Evolutionary conservation across 352 stramenopile genomes (phyloP).

Genomic region (Globisporangium nunn): DNA sequence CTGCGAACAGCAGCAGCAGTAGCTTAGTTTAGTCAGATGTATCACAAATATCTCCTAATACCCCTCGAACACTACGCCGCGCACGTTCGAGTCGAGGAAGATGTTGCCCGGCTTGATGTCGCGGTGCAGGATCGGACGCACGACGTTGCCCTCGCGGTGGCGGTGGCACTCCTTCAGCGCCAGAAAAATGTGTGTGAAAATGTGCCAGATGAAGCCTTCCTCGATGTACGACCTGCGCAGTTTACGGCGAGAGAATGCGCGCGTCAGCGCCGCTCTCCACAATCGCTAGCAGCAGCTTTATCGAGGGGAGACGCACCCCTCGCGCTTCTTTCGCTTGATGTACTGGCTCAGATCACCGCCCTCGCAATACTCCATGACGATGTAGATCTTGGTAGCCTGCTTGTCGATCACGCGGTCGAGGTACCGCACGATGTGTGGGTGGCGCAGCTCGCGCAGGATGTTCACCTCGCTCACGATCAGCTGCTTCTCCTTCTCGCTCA

Average conservation of each 20-base stretch:
- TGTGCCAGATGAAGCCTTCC: slow-evolving; percentile 91
- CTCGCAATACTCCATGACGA: slow-evolving; percentile 93
- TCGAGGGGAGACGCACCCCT: slow-evolving; percentile 40
- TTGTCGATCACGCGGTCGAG: slow-evolving; percentile 93
- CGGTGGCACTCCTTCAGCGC: slow-evolving; percentile 89
- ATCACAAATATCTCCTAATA: too few relatives aligned
- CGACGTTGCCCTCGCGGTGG: slow-evolving; percentile 71
- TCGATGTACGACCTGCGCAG: slow-evolving; percentile 79
- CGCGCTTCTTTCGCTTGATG: slow-evolving; percentile 87
- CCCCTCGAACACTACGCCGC: background rate
- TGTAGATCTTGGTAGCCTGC: slow-evolving; percentile 89
- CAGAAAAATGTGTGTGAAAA: slow-evolving; percentile 90
- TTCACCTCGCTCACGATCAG: slow-evolving; percentile 93
- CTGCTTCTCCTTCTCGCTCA: slow-evolving; percentile 93
- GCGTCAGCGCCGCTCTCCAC: background rate
- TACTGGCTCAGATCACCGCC: slow-evolving; percentile 86
- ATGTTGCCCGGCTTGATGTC: slow-evolving; percentile 93
- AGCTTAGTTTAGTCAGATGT: slow-evolving; percentile 2
- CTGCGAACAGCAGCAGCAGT: slow-evolving; percentile 16
- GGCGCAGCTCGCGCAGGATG: slow-evolving; percentile 89
- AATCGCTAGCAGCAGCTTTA: too few relatives aligned
- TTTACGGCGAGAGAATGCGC: background rate
- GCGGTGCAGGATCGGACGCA: slow-evolving; percentile 85
- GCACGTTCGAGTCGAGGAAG: slow-evolving; percentile 86
- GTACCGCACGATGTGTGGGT: slow-evolving; percentile 92